Evolutionary conservation across 352 stramenopile genomes (phyloP), one percentile per base, ranked within the genome.

Genomic region (Lagenidium giganteum): DNA sequence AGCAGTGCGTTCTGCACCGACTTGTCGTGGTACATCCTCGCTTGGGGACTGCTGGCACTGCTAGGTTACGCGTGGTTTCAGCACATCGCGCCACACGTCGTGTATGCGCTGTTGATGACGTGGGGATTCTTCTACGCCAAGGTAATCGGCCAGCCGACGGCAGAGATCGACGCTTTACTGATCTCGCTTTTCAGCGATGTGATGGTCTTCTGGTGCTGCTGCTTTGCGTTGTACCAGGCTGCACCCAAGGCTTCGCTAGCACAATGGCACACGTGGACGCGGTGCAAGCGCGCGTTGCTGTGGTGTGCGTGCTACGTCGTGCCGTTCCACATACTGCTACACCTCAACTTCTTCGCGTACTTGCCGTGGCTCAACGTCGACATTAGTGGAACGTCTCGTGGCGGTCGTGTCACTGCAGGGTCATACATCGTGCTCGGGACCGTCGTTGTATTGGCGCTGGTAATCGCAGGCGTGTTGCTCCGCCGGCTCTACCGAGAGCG

Each of bases 71-170:
- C 71, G 9, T 43, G 85, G 13, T 47, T 91, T 7, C 77, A 73
- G 3, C 48, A 45, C 8, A 61, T 59, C 9, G 70, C 64, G 13
- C 36, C 67, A 2, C 37, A 32, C 16, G 51, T 73, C 34, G 65
- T 90, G 26, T 89, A 77, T 52, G 65, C 74, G 21, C 29, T 48
- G 26, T 52, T 89, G 8, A 60, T 87, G 3, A 44, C 42, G 11
- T 92, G 68, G 65, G 80, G 77, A 11, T 88, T 87, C 42, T 71
- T 88, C 42, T 92, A 89, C 51, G 72, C 83, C 36, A 57, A 68
- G 5, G 30, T 90, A 16, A 56, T 89, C 17, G 77, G 72, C 1
- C 72, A 87, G 35, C 68, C 80, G 4, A 51, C 57, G 12, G 45
- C 42, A 9, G 39, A 23, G 16, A 79, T 87, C 32, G 51, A 52